These are phyloP conservation scores for Acanthamoeba lenticulata DNA, from an alignment of 208 protist species.

Conservation along the genomic window DNA sequence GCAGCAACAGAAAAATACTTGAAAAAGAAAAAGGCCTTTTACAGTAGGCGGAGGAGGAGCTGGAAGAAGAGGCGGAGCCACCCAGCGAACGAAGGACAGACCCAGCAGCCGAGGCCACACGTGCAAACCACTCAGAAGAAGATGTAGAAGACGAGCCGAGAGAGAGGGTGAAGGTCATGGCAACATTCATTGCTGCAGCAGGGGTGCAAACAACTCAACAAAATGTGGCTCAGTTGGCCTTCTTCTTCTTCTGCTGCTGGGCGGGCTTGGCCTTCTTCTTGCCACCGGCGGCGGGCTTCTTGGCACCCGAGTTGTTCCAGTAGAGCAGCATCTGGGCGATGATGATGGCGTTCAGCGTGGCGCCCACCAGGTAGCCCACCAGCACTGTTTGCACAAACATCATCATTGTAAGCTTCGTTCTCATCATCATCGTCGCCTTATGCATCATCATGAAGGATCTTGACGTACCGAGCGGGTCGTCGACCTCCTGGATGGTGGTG, in stretches of 20 bases:
- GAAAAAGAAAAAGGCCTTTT: no score
- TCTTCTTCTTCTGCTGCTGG: constrained; percentile 42
- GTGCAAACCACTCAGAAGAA: no score
- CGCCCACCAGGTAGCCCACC: constrained; percentile 63
- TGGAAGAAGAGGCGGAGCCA: no score
- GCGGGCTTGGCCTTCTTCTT: neutral
- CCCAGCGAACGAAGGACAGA: no score
- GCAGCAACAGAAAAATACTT: no score
- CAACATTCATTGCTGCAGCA: neutral
- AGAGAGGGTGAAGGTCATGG: no score
- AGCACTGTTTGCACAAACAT: constrained; percentile 67
- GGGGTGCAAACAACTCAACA: neutral
- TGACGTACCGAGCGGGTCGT: constrained; percentile 43
- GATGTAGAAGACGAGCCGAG: no score
- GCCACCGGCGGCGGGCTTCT: constrained; percentile 2
- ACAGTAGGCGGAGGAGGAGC: no score
- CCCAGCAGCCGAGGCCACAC: no score
- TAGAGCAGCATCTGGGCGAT: constrained; percentile 76
- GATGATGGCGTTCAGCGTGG: constrained; percentile 74
- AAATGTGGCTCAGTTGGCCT: neutral
- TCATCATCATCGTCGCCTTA: neutral
- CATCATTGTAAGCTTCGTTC: neutral
- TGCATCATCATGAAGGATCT: no score
- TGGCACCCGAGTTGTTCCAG: constrained; percentile 64
- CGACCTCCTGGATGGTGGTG: constrained; percentile 78